phyloP scores from a whole-genome alignment of 169 alveolate genomes.

The Plasmodium gallinaceum region DNA sequence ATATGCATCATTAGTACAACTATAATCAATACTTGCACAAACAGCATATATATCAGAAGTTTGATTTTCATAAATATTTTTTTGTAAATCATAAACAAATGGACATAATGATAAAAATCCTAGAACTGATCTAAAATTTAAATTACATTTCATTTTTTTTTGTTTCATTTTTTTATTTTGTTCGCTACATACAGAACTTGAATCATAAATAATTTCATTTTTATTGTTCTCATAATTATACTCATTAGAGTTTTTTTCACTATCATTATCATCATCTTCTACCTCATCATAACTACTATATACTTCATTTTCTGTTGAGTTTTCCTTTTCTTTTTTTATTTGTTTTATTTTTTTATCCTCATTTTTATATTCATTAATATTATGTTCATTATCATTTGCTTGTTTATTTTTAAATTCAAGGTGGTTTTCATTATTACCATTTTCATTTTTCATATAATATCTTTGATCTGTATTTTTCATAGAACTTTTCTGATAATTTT shows the following conservation, averaged over 20 bases:
- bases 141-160: constrained; percentile 50
- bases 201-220: background rate
- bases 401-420: background rate
- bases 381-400: too few relatives aligned
- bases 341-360: background rate
- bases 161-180: constrained; percentile 11
- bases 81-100: constrained; percentile 24
- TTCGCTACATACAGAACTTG: constrained; percentile 4
- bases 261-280: background rate
- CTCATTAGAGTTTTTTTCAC: background rate
- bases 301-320: background rate
- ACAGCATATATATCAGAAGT: constrained; percentile 33
- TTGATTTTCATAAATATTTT: constrained; percentile 23
- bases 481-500: background rate
- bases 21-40: constrained; percentile 59
- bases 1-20: constrained; percentile 27
- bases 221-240: background rate
- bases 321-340: background rate
- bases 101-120: constrained; percentile 58
- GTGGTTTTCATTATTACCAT: background rate
- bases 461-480: too few relatives aligned
- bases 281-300: background rate
- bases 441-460: background rate
- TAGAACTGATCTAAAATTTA: constrained; percentile 35
- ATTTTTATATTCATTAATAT: background rate